A percentile compares a stretch with the other conserved stretches of the same genome.
Evolutionary conservation across 2,329 filamentous ascomycete species (phyloP).

Genomic region (Cordyceps fumosorosea): DNA sequence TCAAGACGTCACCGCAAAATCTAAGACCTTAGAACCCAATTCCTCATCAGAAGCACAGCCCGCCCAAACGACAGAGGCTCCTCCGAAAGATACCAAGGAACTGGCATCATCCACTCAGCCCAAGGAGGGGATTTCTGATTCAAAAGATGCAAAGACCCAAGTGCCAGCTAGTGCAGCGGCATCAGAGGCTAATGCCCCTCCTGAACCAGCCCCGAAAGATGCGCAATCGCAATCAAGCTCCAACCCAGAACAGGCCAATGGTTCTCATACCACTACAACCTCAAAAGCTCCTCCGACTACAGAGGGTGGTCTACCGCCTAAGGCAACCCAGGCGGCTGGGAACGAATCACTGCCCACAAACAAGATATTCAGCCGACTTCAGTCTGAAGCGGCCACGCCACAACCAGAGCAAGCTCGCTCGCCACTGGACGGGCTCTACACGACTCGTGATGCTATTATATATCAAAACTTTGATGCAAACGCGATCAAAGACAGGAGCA

Average conservation of each 20-base stretch:
- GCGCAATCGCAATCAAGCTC: background rate
- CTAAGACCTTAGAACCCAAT: background rate
- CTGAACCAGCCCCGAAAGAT: background rate
- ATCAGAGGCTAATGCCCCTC: background rate
- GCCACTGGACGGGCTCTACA: constrained; percentile 24
- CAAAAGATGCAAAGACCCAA: background rate
- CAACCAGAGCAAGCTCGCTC: constrained; percentile 18
- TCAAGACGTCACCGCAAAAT: background rate
- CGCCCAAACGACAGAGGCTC: background rate
- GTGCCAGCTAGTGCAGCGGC: background rate
- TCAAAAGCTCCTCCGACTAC: background rate
- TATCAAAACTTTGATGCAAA: constrained; percentile 54
- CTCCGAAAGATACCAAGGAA: background rate
- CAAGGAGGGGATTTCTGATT: background rate
- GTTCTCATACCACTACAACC: background rate
- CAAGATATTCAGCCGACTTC: constrained; percentile 11
- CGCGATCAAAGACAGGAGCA: constrained; percentile 47
- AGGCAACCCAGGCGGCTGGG: background rate
- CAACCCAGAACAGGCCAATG: background rate
- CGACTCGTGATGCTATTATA: constrained; percentile 53
- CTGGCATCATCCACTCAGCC: background rate
- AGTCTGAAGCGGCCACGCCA: constrained; percentile 16
- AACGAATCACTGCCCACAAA: background rate
- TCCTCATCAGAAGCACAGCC: background rate
- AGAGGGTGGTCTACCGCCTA: background rate